phyloP scores from a whole-genome alignment of 305 asterid species.

The Rubia balearica region DNA sequence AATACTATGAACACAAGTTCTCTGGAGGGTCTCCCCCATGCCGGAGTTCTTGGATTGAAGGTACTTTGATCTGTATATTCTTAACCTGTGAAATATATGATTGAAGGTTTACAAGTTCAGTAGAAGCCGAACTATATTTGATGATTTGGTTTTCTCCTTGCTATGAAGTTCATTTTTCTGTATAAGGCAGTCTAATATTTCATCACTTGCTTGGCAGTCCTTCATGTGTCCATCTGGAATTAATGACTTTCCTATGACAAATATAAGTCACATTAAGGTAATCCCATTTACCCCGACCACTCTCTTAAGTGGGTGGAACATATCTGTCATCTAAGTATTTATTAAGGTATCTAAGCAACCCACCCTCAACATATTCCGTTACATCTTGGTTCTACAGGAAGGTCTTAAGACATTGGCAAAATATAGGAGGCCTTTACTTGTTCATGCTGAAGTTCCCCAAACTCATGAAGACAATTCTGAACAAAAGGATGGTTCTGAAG shows the following conservation, averaged over 20 bases:
- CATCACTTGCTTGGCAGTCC: slow-evolving; percentile 42
- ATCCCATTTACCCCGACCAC: background rate
- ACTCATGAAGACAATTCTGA: slow-evolving; percentile 34
- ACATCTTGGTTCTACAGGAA: slow-evolving; percentile 35
- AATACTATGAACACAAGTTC: slow-evolving; percentile 66
- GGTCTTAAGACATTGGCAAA: slow-evolving; percentile 76
- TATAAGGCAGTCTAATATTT: slow-evolving; percentile 8
- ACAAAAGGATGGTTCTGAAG: slow-evolving; percentile 25
- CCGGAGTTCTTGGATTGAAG: slow-evolving; percentile 98
- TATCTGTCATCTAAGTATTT: background rate
- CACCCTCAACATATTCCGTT: slow-evolving; percentile 6
- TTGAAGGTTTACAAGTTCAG: background rate
- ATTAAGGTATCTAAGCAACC: background rate
- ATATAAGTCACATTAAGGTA: slow-evolving; percentile 83
- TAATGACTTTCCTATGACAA: slow-evolving; percentile 94
- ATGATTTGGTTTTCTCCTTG: background rate
- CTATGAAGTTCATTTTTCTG: background rate
- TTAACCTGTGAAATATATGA: background rate
- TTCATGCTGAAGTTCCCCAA: slow-evolving; percentile 72
- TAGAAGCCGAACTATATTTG: background rate
- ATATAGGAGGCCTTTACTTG: slow-evolving; percentile 76
- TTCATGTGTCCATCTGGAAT: slow-evolving; percentile 97
- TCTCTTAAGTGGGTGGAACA: background rate
- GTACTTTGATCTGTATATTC: slow-evolving; percentile 24
- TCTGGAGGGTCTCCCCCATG: slow-evolving; percentile 71